A percentile compares a stretch with the other conserved stretches of the same genome.
Conservation (phyloP, 2,329 filamentous ascomycete genomes). For the Trichoderma hamatum region DNA sequence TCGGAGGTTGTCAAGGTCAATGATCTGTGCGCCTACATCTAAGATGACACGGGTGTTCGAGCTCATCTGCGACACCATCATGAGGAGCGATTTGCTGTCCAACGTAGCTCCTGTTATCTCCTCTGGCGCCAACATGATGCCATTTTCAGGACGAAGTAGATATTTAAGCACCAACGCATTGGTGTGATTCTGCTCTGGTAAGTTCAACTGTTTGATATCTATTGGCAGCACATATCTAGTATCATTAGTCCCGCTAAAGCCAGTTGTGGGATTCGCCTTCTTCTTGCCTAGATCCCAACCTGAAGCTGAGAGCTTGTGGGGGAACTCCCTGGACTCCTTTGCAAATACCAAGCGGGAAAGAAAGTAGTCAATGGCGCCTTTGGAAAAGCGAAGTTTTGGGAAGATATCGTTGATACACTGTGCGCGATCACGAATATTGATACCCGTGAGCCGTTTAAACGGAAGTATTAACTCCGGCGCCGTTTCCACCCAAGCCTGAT, state of each 20-base stretch:
- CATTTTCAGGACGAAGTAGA: slow-evolving; percentile 57
- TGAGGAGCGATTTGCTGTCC: no score
- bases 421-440: slow-evolving; percentile 61
- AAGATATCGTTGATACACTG: slow-evolving; percentile 55
- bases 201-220: slow-evolving; percentile 57
- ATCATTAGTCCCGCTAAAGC: slow-evolving; percentile 73
- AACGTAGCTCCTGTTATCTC: no score
- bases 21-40: slow-evolving; percentile 70
- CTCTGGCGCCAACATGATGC: not conserved
- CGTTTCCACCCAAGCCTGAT: slow-evolving; percentile 50
- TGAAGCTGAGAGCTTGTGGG: slow-evolving; percentile 63
- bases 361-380: slow-evolving; percentile 63
- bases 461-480: slow-evolving; percentile 37
- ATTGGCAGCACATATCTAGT: slow-evolving; percentile 60
- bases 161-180: slow-evolving; percentile 67
- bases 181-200: slow-evolving; percentile 60
- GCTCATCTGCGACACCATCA: slow-evolving; percentile 31
- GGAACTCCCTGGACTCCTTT: slow-evolving; percentile 64
- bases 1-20: slow-evolving; percentile 61
- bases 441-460: slow-evolving; percentile 48
- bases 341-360: slow-evolving; percentile 62
- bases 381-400: slow-evolving; percentile 54
- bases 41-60: slow-evolving; percentile 60
- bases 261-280: slow-evolving; percentile 58
- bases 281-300: slow-evolving; percentile 65